These are phyloP conservation scores for Phytophthora crassamura DNA, from an alignment of 352 stramenopile genomes.

Conservation along the genomic window DNA sequence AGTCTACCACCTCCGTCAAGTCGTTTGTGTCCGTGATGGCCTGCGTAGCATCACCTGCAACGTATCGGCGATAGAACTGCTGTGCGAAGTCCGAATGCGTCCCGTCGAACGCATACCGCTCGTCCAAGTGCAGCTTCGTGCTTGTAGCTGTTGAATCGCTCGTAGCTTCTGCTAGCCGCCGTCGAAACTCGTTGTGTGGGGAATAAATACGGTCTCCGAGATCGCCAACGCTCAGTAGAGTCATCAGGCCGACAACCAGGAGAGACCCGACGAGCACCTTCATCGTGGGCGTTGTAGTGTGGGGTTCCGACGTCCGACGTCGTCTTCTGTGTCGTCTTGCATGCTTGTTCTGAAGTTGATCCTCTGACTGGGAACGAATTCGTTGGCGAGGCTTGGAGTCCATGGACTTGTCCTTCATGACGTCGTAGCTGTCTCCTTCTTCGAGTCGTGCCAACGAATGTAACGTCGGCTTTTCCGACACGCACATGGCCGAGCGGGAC, in stretches of 20 bases:
- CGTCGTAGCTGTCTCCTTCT: slow-evolving; percentile 2
- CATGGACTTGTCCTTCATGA: slow-evolving; percentile 4
- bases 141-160: neutral
- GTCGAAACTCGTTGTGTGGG: slow-evolving; percentile 1
- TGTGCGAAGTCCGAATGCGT: slow-evolving; percentile 60
- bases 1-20: slow-evolving; percentile 23
- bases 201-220: slow-evolving; percentile 26
- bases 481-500: slow-evolving; percentile 1
- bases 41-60: slow-evolving; percentile 31
- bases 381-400: slow-evolving; percentile 9
- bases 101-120: slow-evolving; percentile 55
- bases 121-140: slow-evolving; percentile 38
- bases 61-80: slow-evolving; percentile 58
- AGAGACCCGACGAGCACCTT: slow-evolving; percentile 6
- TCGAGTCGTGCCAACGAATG: slow-evolving; percentile 10
- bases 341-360: neutral
- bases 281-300: slow-evolving; percentile 7
- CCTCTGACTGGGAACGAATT: neutral
- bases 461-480: neutral
- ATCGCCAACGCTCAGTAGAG: neutral
- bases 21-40: slow-evolving; percentile 23
- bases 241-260: neutral
- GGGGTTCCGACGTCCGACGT: neutral
- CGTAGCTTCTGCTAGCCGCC: slow-evolving; percentile 11
- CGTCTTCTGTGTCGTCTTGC: slow-evolving; percentile 1